Conservation (phyloP, 768 basidiomycete genomes). For the Xerocomellus amylosporus region DNA sequence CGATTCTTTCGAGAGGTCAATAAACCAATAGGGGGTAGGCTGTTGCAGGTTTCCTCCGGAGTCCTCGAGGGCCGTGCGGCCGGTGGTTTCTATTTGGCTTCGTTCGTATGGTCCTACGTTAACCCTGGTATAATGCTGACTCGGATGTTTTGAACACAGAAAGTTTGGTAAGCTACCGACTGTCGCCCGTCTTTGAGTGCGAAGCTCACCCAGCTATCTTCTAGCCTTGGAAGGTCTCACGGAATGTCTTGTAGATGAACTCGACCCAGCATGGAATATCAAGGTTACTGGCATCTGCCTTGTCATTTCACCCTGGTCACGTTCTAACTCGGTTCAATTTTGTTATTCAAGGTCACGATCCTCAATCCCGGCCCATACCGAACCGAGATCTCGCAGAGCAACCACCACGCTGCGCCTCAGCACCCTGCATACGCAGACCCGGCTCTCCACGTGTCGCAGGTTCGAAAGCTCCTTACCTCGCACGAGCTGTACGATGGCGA, state of each 20-base stretch:
- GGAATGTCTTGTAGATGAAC: constrained; percentile 8
- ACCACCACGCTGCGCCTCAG: neutral
- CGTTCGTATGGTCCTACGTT: constrained; percentile 12
- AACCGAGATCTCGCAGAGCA: constrained; percentile 5
- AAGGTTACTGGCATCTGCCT: constrained; percentile 4
- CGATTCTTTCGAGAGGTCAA: constrained; percentile 39
- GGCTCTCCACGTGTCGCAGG: neutral
- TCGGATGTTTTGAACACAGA: neutral
- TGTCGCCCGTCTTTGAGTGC: too few relatives aligned
- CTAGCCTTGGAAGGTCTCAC: constrained; percentile 18
- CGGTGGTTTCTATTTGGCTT: constrained; percentile 26
- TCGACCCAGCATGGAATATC: constrained; percentile 20
- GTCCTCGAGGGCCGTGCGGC: constrained; percentile 18
- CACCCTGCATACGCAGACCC: constrained; percentile 23
- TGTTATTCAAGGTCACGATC: constrained; percentile 13
- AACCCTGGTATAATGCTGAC: neutral
- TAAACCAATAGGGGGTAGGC: constrained; percentile 36
- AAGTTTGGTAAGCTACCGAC: constrained; percentile 11
- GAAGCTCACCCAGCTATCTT: neutral
- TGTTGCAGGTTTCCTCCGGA: constrained; percentile 39
- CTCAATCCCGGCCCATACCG: constrained; percentile 18
- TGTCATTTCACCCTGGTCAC: neutral
- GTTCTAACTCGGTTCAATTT: neutral
- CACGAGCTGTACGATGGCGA: constrained; percentile 10
- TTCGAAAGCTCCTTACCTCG: neutral